phyloP scores from a whole-genome alignment of 768 basidiomycete species.

The Suillus sp. region DNA sequence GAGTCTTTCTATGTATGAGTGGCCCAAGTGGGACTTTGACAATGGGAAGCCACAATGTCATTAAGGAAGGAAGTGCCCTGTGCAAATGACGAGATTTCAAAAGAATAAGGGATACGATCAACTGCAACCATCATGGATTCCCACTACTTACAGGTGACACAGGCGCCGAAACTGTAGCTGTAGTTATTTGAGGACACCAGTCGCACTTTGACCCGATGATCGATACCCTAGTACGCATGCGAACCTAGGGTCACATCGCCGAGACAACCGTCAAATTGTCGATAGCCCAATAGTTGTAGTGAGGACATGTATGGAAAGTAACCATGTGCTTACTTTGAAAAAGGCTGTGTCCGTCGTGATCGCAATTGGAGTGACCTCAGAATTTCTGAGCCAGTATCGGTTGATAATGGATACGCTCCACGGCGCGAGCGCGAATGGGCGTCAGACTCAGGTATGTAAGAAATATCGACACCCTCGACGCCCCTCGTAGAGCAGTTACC shows the following conservation, averaged over 20 bases:
- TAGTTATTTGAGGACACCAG: not conserved
- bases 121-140: conserved; percentile 15
- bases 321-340: not conserved
- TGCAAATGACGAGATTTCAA: conserved; percentile 22
- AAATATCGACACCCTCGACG: not conserved
- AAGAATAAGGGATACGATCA: conserved; percentile 16
- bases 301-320: not conserved
- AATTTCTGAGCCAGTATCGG: not conserved
- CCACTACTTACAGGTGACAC: conserved; percentile 7
- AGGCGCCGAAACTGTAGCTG: not conserved
- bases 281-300: not conserved
- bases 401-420: not conserved
- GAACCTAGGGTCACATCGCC: not conserved
- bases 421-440: conserved; percentile 5
- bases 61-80: conserved; percentile 32
- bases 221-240: not conserved
- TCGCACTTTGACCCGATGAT: not conserved
- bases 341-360: not conserved
- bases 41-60: not conserved
- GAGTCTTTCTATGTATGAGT: conserved; percentile 1
- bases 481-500: not conserved
- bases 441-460: too few relatives aligned
- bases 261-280: conserved; percentile 4
- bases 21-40: not conserved
- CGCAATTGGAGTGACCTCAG: not conserved